Evolutionary conservation across 805 yeast genomes (phyloP), one percentile per base, ranked within the genome.

Genomic region (Pachysolen tannophilus): DNA sequence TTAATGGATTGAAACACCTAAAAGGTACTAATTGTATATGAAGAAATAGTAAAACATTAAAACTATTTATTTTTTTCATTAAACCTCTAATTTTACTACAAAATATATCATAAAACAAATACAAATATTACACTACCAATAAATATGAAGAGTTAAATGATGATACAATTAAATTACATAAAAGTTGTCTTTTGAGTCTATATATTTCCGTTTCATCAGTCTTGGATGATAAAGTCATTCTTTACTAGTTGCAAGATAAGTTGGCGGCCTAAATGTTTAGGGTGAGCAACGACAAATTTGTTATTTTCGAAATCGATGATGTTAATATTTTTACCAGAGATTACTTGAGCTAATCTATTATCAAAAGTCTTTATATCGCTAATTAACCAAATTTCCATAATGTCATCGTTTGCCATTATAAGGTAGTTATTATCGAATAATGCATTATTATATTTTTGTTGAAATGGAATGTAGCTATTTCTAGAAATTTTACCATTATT

Each of bases 371-470:
- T 29, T 14, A 33, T 33, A 40, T 63, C 69, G 30, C 69, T 67
- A 18, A 80, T 59, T 24, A 75, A 67, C 61, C 87, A 75, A 3
- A 85, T 65, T 48, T 85, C 94, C 7, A 83, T 63, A 31, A 78
- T 67, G 43, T 82, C 86, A 15, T 77, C 76, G 28, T 80, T 75
- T 20, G 75, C 67, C 4, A 81, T 52, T 6, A 77, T 50, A 37
- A 78, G 52, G 45, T 62, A 72, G 10, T 71, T 73, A 25, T 61
- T 61, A 30, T 63, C 60, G 13, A 72, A 53, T 3, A 66, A 58
- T 5, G 65, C 69, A 2, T 50, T 50, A 43, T 50, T 53, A 8
- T 67, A 65, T 40, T 54, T 55, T 48, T 61, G 62, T 15, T 58
- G 62, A 44, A 71, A 73, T 39, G 59, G 54, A 3, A 76, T 52